A percentile compares a stretch with the other conserved stretches of the same genome.
Evolutionary conservation across 805 yeast species (phyloP).

Genomic region (Ogataea allantospora): DNA sequence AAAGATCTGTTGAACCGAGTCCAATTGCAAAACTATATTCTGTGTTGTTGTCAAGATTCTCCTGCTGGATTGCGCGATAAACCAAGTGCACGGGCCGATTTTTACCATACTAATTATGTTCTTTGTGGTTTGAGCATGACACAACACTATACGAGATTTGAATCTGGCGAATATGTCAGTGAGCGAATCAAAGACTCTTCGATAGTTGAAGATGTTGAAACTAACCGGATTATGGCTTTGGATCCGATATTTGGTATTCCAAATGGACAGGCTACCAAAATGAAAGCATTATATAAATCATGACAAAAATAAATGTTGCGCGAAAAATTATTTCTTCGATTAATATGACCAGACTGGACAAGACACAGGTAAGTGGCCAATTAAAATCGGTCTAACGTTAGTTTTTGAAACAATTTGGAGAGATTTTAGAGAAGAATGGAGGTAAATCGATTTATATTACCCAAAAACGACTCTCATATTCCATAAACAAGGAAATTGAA

Average conservation of each 20-base stretch:
- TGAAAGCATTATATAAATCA: constrained; percentile 13
- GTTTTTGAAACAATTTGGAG: constrained; percentile 28
- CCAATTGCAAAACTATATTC: constrained; percentile 61
- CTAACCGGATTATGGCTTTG: constrained; percentile 32
- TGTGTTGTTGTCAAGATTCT: constrained; percentile 70
- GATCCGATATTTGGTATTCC: constrained; percentile 66
- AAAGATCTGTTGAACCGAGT: constrained; percentile 46
- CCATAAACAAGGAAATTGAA: constrained; percentile 21
- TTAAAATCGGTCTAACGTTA: constrained; percentile 12
- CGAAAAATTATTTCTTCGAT: constrained; percentile 5
- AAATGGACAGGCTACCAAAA: constrained; percentile 26
- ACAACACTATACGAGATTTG: constrained; percentile 42
- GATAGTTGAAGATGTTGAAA: constrained; percentile 20
- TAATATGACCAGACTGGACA: constrained; percentile 22
- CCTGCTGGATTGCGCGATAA: constrained; percentile 76
- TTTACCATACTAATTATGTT: constrained; percentile 87
- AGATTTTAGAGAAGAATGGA: constrained; percentile 18
- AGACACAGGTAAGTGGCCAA: constrained; percentile 26
- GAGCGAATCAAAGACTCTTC: constrained; percentile 17
- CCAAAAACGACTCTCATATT: constrained; percentile 49
- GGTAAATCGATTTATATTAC: constrained; percentile 53
- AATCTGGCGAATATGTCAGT: constrained; percentile 30
- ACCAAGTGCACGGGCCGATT: constrained; percentile 78
- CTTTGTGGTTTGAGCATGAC: constrained; percentile 69
- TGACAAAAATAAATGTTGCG: constrained; percentile 2